These are phyloP conservation scores for Sanghuangporus weigelae DNA, from an alignment of 1,284 basidiomycete species.

Conservation along the genomic window DNA sequence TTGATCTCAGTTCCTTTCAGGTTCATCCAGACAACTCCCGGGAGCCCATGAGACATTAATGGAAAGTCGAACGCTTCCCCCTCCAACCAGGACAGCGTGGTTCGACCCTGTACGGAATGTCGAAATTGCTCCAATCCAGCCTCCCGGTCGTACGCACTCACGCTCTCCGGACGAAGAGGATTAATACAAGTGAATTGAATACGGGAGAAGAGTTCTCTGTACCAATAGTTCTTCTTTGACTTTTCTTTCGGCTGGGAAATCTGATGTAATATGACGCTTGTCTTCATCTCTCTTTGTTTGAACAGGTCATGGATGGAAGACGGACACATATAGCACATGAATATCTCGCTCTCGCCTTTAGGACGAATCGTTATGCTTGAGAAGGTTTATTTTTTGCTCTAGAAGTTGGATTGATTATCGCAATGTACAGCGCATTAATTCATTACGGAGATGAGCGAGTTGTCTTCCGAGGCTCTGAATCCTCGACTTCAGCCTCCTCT, in stretches of 20 bases:
- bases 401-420: too few species aligned
- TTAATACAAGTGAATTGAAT: neutral
- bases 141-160: constrained; percentile 1
- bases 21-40: constrained; percentile 3
- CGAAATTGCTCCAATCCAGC: neutral
- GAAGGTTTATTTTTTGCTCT: too few species aligned
- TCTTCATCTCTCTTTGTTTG: neutral
- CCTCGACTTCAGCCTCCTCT: neutral
- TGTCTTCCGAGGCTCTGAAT: too few species aligned
- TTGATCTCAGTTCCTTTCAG: neutral
- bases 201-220: neutral
- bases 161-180: constrained; percentile 10
- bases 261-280: neutral
- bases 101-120: constrained; percentile 16
- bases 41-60: neutral
- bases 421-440: too few species aligned
- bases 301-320: neutral
- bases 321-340: neutral
- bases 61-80: constrained; percentile 5
- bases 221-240: neutral
- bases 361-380: neutral
- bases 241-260: neutral
- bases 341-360: neutral
- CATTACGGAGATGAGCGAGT: too few species aligned
- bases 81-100: constrained; percentile 6